Percentiles rank a stretch among this genome's conserved stretches.
Evolutionary conservation across 441 rosid genomes (phyloP).

Genomic region (Populus hybrid): DNA sequence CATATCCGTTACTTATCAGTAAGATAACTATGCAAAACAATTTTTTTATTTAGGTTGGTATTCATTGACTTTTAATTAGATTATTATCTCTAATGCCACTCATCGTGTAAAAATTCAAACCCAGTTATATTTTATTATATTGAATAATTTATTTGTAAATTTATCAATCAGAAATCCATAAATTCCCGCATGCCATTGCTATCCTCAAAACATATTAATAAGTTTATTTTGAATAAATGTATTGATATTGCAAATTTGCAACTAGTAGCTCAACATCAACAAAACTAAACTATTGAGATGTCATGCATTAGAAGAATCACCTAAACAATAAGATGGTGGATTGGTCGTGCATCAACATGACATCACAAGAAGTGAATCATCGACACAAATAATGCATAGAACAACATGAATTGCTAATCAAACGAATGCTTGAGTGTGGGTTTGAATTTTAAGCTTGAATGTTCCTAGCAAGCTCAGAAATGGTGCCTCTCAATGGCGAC

Average conservation of each 20-base stretch:
- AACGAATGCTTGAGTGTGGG: not conserved
- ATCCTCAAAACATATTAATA: not conserved
- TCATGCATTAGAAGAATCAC: not conserved
- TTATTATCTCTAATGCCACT: too few species aligned
- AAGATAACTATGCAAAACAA: too few species aligned
- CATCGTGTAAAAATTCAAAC: fast-evolving
- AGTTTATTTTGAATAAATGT: not conserved
- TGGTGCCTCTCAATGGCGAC: not conserved
- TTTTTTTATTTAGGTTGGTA: fast-evolving
- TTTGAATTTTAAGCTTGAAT: not conserved
- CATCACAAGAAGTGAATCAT: not conserved
- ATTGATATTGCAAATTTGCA: not conserved
- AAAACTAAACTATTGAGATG: not conserved
- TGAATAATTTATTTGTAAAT: too few species aligned
- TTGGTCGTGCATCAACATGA: not conserved
- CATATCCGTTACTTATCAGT: fast-evolving
- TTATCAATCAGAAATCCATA: too few species aligned
- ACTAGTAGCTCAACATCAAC: not conserved
- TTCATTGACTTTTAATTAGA: too few species aligned
- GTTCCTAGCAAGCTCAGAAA: not conserved
- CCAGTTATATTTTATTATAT: too few species aligned
- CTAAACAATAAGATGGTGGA: not conserved
- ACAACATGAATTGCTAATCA: not conserved
- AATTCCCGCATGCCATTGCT: not conserved
- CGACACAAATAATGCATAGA: not conserved